These are phyloP conservation scores for Lycium ferocissimum DNA, from an alignment of 257 asterid genomes.

Conservation along the genomic window DNA sequence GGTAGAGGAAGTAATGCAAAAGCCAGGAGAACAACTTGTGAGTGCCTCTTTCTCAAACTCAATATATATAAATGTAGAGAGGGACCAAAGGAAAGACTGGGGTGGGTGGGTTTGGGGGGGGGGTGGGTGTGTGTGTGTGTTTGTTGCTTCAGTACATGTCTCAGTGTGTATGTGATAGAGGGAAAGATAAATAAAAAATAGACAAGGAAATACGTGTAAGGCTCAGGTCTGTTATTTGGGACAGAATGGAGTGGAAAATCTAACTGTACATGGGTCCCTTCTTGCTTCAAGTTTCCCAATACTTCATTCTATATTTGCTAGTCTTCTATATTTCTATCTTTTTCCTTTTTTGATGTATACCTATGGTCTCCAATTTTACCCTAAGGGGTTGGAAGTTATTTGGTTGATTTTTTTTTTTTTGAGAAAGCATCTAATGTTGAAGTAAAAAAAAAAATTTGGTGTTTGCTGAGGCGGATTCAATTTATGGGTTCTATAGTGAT, in stretches of 20 bases:
- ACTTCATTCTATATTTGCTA: not conserved
- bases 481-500: no score
- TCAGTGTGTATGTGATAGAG: constrained; percentile 27
- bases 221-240: constrained; percentile 44
- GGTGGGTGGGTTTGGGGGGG: not conserved
- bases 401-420: no score
- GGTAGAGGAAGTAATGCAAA: not conserved
- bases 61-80: constrained; percentile 39
- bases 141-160: not conserved
- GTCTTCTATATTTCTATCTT: not conserved
- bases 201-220: not conserved
- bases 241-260: constrained; percentile 55
- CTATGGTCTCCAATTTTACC: not conserved
- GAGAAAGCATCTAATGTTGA: no score
- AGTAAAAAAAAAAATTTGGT: no score
- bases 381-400: not conserved
- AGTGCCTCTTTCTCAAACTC: constrained; percentile 11
- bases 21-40: constrained; percentile 11
- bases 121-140: not conserved
- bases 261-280: constrained; percentile 22
- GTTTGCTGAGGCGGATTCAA: no score
- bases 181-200: not conserved
- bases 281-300: constrained; percentile 24
- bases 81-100: constrained; percentile 27
- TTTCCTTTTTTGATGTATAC: not conserved